These are phyloP conservation scores for Aspergillus aculeatinus DNA, from an alignment of 2,329 filamentous ascomycete species.

Conservation along the genomic window DNA sequence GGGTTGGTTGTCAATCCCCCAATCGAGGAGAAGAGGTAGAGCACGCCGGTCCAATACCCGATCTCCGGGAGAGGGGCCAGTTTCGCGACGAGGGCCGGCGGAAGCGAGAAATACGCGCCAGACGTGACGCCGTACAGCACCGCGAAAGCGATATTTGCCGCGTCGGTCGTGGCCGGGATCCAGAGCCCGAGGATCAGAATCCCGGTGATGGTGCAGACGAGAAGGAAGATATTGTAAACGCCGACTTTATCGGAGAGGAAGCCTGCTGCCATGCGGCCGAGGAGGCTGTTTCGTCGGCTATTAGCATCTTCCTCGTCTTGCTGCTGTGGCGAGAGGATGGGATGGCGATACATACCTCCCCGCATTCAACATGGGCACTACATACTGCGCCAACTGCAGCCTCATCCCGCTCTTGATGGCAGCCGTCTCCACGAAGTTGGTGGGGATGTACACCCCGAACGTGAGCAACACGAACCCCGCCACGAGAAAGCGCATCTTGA, in stretches of 20 bases:
- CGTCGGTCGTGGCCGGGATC: conserved; percentile 3
- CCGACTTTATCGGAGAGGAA: conserved; percentile 7
- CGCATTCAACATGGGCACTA: conserved; percentile 6
- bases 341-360: background rate
- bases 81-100: conserved; percentile 2
- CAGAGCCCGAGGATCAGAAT: conserved; percentile 9
- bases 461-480: background rate
- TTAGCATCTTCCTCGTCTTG: background rate
- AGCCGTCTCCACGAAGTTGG: conserved; percentile 10
- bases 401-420: conserved; percentile 6
- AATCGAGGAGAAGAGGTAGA: conserved; percentile 7
- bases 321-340: no score
- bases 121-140: conserved; percentile 6
- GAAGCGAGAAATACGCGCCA: conserved; percentile 6
- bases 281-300: background rate
- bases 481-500: background rate
- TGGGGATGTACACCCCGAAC: conserved; percentile 16
- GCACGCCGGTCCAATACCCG: conserved; percentile 6
- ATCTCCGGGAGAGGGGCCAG: conserved; percentile 5
- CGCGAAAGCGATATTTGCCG: conserved; percentile 2
- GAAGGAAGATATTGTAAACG: conserved; percentile 6
- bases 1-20: conserved; percentile 6
- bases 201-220: background rate
- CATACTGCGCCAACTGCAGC: background rate
- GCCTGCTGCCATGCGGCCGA: conserved; percentile 5